Evolutionary conservation across 345 rosid genomes (phyloP).

Genomic region (Dovyalis caffra): DNA sequence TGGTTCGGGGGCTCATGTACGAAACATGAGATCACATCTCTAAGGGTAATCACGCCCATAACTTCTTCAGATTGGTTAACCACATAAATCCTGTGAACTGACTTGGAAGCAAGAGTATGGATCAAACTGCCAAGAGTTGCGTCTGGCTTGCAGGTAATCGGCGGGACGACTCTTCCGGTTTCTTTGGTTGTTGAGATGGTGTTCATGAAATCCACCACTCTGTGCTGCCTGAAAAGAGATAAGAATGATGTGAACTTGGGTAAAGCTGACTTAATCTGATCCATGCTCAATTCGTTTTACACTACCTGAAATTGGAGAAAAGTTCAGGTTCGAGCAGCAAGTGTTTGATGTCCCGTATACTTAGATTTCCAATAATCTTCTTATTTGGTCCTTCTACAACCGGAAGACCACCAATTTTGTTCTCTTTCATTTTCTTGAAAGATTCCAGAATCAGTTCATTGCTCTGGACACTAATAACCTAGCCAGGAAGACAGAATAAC

Average conservation of each 20-base stretch:
- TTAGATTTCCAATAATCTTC: conserved; percentile 48
- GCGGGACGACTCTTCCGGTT: conserved; percentile 45
- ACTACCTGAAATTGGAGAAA: conserved; percentile 77
- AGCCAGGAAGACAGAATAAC: conserved; percentile 10
- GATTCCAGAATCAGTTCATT: conserved; percentile 76
- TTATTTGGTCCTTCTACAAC: conserved; percentile 48
- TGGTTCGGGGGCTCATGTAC: conserved; percentile 69
- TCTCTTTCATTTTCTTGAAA: conserved; percentile 71
- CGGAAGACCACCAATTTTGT: conserved; percentile 82
- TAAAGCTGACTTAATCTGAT: not conserved
- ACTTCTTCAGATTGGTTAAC: conserved; percentile 52
- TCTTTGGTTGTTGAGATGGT: conserved; percentile 42
- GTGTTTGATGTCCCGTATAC: conserved; percentile 65
- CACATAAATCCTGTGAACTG: conserved; percentile 72
- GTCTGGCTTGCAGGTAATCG: conserved; percentile 58
- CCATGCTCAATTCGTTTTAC: not conserved
- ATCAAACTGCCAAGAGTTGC: conserved; percentile 70
- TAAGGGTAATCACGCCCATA: conserved; percentile 71
- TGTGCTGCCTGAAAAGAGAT: conserved; percentile 51
- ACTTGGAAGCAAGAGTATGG: conserved; percentile 58
- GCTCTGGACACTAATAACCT: conserved; percentile 63
- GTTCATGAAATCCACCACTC: conserved; percentile 55
- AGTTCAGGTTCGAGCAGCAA: conserved; percentile 75
- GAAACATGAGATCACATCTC: conserved; percentile 93
- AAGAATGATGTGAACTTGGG: not conserved